These are phyloP conservation scores for Mimosa pudica DNA, from an alignment of 306 rosid genomes.

Conservation along the genomic window DNA sequence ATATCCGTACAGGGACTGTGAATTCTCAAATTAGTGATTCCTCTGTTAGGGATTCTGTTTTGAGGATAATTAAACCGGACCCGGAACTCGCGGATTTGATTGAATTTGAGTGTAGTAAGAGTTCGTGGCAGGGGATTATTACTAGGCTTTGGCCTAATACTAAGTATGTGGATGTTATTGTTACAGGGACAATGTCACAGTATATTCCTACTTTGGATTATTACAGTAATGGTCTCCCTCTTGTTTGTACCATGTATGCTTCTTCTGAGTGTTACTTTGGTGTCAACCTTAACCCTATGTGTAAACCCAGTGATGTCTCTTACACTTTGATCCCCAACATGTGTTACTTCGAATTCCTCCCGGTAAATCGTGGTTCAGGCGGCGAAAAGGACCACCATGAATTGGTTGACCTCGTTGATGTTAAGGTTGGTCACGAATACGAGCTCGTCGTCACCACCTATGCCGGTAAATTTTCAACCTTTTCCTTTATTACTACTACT, in stretches of 20 bases:
- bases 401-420: slow-evolving; percentile 78
- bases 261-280: slow-evolving; percentile 97
- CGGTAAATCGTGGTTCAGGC: slow-evolving; percentile 60
- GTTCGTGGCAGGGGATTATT: slow-evolving; percentile 84
- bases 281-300: slow-evolving; percentile 81
- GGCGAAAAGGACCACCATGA: slow-evolving; percentile 60
- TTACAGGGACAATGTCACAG: slow-evolving; percentile 99
- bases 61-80: slow-evolving; percentile 64
- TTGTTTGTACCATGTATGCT: slow-evolving; percentile 97
- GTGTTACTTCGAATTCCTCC: slow-evolving; percentile 91
- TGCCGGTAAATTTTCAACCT: slow-evolving; percentile 53
- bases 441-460: slow-evolving; percentile 97
- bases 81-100: slow-evolving; percentile 66
- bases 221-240: slow-evolving; percentile 85
- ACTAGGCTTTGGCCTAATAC: slow-evolving; percentile 93
- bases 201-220: slow-evolving; percentile 82
- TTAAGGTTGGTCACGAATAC: slow-evolving; percentile 85
- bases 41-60: slow-evolving; percentile 58
- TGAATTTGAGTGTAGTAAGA: slow-evolving; percentile 58
- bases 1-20: slow-evolving; percentile 71
- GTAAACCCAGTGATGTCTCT: slow-evolving; percentile 80
- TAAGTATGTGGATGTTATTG: slow-evolving; percentile 95
- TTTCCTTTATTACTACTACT: too few species aligned
- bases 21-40: slow-evolving; percentile 56
- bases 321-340: slow-evolving; percentile 92